Conservation (phyloP, 768 basidiomycete species). For the Pulveroboletus sp. region DNA sequence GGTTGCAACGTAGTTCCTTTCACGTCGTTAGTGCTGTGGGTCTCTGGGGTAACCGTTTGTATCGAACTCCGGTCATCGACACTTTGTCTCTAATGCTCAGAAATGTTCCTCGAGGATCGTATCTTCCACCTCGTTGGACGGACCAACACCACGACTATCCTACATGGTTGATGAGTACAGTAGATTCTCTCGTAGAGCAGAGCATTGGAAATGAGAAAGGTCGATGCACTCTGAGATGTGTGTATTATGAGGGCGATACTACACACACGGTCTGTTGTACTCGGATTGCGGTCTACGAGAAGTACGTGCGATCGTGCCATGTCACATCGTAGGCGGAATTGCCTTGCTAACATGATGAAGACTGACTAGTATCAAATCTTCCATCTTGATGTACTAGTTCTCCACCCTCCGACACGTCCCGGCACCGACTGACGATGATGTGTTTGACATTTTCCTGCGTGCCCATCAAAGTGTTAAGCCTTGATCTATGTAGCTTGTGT, state of each 20-base stretch:
- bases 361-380: constrained; percentile 65
- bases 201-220: background rate
- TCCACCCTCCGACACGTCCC: constrained; percentile 57
- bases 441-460: constrained; percentile 45
- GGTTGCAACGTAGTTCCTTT: background rate
- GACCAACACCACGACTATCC: background rate
- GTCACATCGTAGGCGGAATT: too few relatives aligned
- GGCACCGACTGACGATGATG: constrained; percentile 50
- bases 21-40: background rate
- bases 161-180: background rate
- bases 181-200: background rate
- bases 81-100: too few relatives aligned
- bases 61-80: too few relatives aligned
- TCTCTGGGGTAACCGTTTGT: too few relatives aligned
- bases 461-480: background rate
- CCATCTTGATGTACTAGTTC: constrained; percentile 46
- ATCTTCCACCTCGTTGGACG: too few relatives aligned
- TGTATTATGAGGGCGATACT: background rate
- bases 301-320: background rate
- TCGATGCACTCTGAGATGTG: background rate
- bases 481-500: background rate
- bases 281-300: background rate
- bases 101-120: too few relatives aligned
- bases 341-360: constrained; percentile 76
- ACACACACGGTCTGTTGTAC: background rate